These are phyloP conservation scores for Phytopythium cucurbitacearum DNA, from an alignment of 352 stramenopile genomes.

Conservation along the genomic window DNA sequence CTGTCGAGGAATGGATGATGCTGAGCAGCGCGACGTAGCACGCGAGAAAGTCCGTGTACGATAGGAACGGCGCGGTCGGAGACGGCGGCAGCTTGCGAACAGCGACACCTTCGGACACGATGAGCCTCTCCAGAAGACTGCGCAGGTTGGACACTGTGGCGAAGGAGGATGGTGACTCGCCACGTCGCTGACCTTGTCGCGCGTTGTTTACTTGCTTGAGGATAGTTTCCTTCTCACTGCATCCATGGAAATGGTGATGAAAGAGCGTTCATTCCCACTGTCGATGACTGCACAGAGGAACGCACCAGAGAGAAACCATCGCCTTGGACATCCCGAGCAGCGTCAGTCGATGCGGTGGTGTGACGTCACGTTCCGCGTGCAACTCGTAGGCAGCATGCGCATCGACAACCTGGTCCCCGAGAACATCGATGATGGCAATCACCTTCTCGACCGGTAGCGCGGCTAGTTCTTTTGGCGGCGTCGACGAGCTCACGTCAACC, in stretches of 20 bases:
- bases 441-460: conserved; percentile 36
- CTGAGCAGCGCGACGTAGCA: conserved; percentile 49
- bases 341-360: conserved; percentile 22
- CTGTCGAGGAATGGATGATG: conserved; percentile 9
- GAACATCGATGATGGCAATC: conserved; percentile 50
- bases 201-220: conserved; percentile 3
- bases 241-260: neutral
- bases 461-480: neutral
- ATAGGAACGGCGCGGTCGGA: conserved; percentile 34
- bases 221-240: conserved; percentile 13
- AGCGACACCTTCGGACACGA: conserved; percentile 23
- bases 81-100: conserved; percentile 20
- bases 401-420: conserved; percentile 56
- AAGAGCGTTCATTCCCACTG: neutral
- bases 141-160: conserved; percentile 28
- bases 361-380: conserved; percentile 18
- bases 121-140: conserved; percentile 34
- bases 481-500: neutral
- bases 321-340: conserved; percentile 46
- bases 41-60: conserved; percentile 66
- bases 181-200: neutral
- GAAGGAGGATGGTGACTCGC: neutral
- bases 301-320: conserved; percentile 36
- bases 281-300: neutral
- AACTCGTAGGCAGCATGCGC: conserved; percentile 52